These are phyloP conservation scores for Tetratostichococcus sp. DNA, from an alignment of 139 green algal species.

Conservation along the genomic window DNA sequence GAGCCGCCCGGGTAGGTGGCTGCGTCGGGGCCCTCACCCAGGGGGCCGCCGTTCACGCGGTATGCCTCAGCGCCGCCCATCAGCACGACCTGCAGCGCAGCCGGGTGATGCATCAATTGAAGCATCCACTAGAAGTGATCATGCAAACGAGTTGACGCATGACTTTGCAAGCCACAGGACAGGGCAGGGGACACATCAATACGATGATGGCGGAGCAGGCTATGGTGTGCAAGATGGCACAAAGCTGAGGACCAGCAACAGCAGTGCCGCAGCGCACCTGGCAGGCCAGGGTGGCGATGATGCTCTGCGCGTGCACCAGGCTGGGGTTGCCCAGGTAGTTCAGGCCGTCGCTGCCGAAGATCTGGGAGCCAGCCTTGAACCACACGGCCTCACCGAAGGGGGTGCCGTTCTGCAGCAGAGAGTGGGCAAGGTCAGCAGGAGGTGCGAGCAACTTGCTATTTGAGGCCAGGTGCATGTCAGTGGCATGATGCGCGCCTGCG, in stretches of 20 bases:
- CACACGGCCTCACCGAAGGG: constrained; percentile 72
- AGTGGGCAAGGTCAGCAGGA: neutral
- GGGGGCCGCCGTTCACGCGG: constrained; percentile 60
- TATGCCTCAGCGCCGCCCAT: constrained; percentile 78
- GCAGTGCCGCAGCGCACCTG: constrained; percentile 51
- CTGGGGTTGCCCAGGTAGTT: constrained; percentile 80
- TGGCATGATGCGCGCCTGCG: neutral
- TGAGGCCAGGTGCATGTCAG: too few relatives aligned
- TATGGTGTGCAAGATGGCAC: neutral
- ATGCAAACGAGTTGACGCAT: neutral
- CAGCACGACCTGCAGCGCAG: constrained; percentile 48
- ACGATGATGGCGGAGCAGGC: neutral
- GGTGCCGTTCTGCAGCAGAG: constrained; percentile 24
- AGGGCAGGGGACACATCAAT: too few relatives aligned
- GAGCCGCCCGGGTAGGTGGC: constrained; percentile 61
- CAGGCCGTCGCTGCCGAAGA: constrained; percentile 74
- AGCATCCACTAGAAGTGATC: neutral
- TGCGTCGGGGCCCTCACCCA: constrained; percentile 47
- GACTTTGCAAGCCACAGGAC: too few relatives aligned
- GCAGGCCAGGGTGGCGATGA: constrained; percentile 78
- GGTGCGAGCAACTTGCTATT: neutral
- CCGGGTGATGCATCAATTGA: neutral
- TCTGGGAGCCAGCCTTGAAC: constrained; percentile 88
- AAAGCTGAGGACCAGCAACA: neutral
- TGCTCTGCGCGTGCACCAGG: constrained; percentile 90